These are phyloP conservation scores for Rhododendron vialii DNA, from an alignment of 148 eudicot genomes.

Conservation along the genomic window DNA sequence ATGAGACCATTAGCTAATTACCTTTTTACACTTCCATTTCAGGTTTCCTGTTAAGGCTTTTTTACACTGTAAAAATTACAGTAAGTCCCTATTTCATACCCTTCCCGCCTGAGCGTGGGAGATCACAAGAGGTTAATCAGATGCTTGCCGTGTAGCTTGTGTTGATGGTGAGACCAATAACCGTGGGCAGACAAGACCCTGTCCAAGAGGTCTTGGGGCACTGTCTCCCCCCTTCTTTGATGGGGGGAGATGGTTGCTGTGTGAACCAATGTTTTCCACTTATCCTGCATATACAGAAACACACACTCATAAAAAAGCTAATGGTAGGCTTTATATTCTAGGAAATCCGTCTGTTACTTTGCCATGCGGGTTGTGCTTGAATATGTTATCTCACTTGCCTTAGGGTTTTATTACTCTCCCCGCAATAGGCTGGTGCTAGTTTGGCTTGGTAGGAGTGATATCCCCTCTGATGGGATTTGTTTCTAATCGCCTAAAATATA, in stretches of 20 bases:
- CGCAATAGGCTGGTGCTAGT: background rate
- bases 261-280: constrained; percentile 99
- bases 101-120: constrained; percentile 12
- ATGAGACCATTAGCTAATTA: background rate
- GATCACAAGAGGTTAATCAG: constrained; percentile 28
- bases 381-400: background rate
- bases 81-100: constrained; percentile 16
- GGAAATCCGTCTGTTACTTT: background rate
- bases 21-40: background rate
- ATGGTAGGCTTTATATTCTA: background rate
- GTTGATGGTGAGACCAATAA: constrained; percentile 83
- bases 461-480: background rate
- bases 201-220: constrained; percentile 88
- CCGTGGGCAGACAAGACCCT: constrained; percentile 80
- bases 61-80: background rate
- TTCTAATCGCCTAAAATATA: background rate
- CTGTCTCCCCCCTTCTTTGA: constrained; percentile 97
- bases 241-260: constrained; percentile 95
- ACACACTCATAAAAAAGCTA: background rate
- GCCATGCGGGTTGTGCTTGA: background rate
- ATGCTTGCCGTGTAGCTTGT: constrained; percentile 66
- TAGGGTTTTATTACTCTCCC: background rate
- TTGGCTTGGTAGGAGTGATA: background rate
- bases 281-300: constrained; percentile 51
- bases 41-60: background rate